Evolutionary conservation across 2,329 filamentous ascomycete genomes (phyloP), one percentile per base, ranked within the genome.

Genomic region (Hypoxylon sp.): DNA sequence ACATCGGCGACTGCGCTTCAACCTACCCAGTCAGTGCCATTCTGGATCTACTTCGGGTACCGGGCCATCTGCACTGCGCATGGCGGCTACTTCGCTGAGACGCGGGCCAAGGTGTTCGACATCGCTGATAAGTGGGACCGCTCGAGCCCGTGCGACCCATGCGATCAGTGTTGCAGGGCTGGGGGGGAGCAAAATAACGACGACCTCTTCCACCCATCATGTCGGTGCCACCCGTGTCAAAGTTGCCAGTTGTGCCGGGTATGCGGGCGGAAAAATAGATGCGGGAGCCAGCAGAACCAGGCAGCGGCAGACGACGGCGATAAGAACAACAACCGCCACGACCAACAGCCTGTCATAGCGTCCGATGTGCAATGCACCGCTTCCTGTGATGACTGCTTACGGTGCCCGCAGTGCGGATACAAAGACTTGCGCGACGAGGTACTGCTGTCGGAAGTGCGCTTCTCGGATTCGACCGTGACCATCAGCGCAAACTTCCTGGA

Each of bases 41-140:
- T 41, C n/a, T 60, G 57, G 57, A 55, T 60, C 20, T 60, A 60
- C 4, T 60, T 60, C 24, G 57, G 27, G 9, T 60, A 60, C 41
- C 57, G 57, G 1, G 27, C 52, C 9, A 40, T 60, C 37, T 52
- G 48, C 6, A 60, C 55, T 11, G 7, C 38, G 26, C 51, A 60
- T 20, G 56, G 50, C 7, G 51, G 47, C 4, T 60, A 50, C 51
- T 55, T 42, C 38, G 56, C 56, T 42, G 48, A 55, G 18, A 55
- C 51, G 13, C 56, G 56, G 31, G 26, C 56, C 15, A 13, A 21
- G 6, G 48, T 24, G 13, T 60, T 45, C 37, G 21, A 52, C n/a
- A 29, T 51, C 4, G 56, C 56, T 4, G 51, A 60, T 4, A 48
- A 48, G 15, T 60, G 56, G 56, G 56, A 60, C 24, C 51, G 33